phyloP scores from a whole-genome alignment of 768 basidiomycete species.

The Pisolithus tinctorius region DNA sequence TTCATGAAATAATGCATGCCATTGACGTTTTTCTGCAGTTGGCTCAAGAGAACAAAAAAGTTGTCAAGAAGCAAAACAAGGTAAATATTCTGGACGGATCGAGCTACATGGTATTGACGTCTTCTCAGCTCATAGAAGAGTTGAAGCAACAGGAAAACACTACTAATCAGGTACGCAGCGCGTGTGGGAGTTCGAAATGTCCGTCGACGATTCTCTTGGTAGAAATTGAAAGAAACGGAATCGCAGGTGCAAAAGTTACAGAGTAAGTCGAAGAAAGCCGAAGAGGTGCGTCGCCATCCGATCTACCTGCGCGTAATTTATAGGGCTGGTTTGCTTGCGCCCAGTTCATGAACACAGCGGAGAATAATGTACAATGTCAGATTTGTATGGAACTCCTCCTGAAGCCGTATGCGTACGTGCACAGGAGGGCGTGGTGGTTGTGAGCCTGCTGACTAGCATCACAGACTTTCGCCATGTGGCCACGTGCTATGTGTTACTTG shows the following conservation, averaged over 20 bases:
- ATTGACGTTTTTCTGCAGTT: constrained; percentile 20
- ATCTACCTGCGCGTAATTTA: background rate
- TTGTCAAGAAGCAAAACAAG: constrained; percentile 50
- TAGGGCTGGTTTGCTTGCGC: background rate
- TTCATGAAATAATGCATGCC: background rate
- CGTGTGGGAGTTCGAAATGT: background rate
- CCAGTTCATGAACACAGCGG: constrained; percentile 50
- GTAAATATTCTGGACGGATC: constrained; percentile 23
- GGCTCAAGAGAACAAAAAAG: constrained; percentile 41
- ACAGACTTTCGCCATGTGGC: constrained; percentile 67
- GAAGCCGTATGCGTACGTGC: constrained; percentile 60
- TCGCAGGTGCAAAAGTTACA: constrained; percentile 38
- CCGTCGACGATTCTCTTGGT: background rate
- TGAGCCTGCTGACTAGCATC: background rate
- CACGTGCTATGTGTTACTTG: constrained; percentile 70
- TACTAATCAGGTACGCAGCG: constrained; percentile 30
- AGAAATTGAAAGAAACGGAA: constrained; percentile 44
- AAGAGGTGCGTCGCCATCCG: constrained; percentile 41
- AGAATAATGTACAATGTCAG: constrained; percentile 60
- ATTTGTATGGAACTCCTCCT: constrained; percentile 68
- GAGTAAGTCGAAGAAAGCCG: constrained; percentile 41
- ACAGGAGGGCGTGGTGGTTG: background rate
- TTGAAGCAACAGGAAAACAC: constrained; percentile 36
- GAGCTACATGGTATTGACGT: constrained; percentile 1
- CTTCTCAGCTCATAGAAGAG: constrained; percentile 46